These are phyloP conservation scores for Hypoxylon sp. DNA, from an alignment of 2,329 filamentous ascomycete genomes.

Conservation along the genomic window DNA sequence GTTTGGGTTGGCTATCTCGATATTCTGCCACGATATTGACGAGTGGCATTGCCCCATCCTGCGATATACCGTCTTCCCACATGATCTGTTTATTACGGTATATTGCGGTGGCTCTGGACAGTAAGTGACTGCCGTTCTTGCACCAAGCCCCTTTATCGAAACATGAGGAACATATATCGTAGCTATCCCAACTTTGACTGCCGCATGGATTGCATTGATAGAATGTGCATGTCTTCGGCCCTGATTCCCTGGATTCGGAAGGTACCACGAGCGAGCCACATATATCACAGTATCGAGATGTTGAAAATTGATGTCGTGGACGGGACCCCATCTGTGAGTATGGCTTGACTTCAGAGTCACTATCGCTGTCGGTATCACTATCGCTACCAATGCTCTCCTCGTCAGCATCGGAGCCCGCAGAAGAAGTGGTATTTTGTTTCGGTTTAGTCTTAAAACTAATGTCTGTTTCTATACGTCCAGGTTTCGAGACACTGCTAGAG, in stretches of 20 bases:
- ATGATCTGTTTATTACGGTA: not conserved
- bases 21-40: not conserved
- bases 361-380: not conserved
- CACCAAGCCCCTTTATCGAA: not conserved
- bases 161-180: not conserved
- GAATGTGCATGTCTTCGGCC: not conserved
- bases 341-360: not conserved
- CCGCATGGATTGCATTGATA: constrained; percentile 2
- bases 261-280: not conserved
- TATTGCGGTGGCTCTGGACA: not conserved
- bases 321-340: not conserved
- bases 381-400: not conserved
- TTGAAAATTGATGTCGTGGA: not conserved
- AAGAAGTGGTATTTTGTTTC: not conserved
- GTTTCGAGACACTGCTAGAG: not conserved
- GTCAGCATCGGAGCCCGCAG: not conserved
- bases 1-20: not conserved
- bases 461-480: not conserved
- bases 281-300: not conserved
- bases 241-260: not conserved
- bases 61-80: not conserved
- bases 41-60: not conserved
- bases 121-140: not conserved
- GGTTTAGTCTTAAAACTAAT: not conserved
- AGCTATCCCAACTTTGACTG: not conserved